Conservation (phyloP, 2,329 filamentous ascomycete genomes). For the Cladosporium oxysporum region DNA sequence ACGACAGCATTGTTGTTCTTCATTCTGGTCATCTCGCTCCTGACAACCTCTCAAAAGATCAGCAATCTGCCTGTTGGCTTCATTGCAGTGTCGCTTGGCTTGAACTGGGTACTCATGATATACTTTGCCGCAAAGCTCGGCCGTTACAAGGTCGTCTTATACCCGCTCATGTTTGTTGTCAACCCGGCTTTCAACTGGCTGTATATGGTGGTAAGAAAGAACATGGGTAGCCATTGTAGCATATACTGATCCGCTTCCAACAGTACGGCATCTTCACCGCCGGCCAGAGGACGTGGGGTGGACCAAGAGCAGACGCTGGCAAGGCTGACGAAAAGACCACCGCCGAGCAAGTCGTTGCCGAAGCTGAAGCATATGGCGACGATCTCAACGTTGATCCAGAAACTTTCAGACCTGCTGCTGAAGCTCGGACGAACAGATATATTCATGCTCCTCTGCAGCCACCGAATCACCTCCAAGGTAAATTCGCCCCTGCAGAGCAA, state of each 20-base stretch:
- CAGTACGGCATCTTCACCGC: constrained; percentile 88
- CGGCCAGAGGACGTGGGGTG: constrained; percentile 92
- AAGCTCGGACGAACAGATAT: constrained; percentile 49
- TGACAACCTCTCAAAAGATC: constrained; percentile 79
- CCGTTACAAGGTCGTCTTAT: constrained; percentile 91
- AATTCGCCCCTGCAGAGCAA: constrained; percentile 71
- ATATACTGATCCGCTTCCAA: neutral
- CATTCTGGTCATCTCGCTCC: constrained; percentile 83
- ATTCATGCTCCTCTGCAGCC: constrained; percentile 63
- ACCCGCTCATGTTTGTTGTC: constrained; percentile 90
- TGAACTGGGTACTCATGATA: constrained; percentile 95
- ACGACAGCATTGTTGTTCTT: constrained; percentile 94
- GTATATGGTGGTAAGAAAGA: constrained; percentile 71
- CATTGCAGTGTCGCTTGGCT: constrained; percentile 84
- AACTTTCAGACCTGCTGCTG: constrained; percentile 66
- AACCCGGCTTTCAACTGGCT: constrained; percentile 99
- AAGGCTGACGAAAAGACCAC: constrained; percentile 74
- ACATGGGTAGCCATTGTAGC: too few relatives aligned
- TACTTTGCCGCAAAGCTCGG: constrained; percentile 88
- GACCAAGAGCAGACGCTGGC: constrained; percentile 85
- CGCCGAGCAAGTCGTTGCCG: constrained; percentile 79
- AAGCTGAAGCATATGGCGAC: constrained; percentile 76
- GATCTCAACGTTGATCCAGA: constrained; percentile 88
- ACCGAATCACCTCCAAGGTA: constrained; percentile 72
- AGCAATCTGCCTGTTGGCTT: constrained; percentile 85